A percentile compares a stretch with the other conserved stretches of the same genome.
Evolutionary conservation across 2,329 filamentous ascomycete species (phyloP).

Genomic region (Exophiala mesophila): DNA sequence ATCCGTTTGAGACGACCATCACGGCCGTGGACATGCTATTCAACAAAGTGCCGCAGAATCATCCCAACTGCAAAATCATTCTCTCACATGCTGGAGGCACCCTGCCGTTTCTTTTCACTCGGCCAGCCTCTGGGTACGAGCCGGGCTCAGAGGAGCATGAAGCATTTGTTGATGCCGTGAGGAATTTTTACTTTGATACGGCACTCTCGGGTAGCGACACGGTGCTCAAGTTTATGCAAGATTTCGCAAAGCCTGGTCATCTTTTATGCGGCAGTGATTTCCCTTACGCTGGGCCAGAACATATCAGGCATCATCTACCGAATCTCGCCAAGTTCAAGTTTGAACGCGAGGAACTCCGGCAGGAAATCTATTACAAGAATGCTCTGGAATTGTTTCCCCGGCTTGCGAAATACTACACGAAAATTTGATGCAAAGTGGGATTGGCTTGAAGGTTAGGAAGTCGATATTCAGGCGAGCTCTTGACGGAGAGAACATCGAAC

Average conservation of each 20-base stretch:
- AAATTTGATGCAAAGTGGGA: too few species aligned
- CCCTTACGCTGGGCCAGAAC: background rate
- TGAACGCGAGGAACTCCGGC: background rate
- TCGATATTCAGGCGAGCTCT: too few species aligned
- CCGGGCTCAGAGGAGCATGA: background rate
- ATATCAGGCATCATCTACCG: background rate
- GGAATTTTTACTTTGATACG: conserved; percentile 4
- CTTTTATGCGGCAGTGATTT: conserved; percentile 3
- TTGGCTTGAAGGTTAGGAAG: too few species aligned
- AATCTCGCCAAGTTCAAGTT: background rate
- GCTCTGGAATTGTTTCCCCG: background rate
- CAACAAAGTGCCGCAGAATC: too few species aligned
- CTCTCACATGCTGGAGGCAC: background rate
- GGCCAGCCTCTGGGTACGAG: background rate
- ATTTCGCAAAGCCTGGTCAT: background rate
- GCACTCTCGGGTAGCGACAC: background rate
- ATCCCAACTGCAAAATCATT: background rate
- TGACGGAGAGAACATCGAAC: too few species aligned
- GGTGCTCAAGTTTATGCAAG: background rate
- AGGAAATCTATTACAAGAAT: too few species aligned
- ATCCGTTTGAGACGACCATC: background rate
- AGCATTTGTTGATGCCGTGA: background rate
- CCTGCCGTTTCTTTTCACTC: background rate
- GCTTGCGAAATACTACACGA: too few species aligned
- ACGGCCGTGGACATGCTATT: background rate